Evolutionary conservation across 805 yeast genomes (phyloP).

Genomic region (Zygosaccharomyces kombuchaensis): DNA sequence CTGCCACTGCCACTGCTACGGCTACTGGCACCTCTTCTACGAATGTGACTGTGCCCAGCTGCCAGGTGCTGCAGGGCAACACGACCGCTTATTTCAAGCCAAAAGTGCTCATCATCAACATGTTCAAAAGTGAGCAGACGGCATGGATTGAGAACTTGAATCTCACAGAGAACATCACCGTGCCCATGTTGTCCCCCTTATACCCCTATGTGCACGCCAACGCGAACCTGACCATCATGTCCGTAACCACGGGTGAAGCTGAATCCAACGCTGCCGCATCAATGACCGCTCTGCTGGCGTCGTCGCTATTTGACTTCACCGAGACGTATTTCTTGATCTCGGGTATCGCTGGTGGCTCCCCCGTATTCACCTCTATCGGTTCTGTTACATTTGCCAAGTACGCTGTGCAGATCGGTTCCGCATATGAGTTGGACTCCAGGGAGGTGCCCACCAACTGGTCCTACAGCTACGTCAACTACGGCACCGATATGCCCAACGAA

Average conservation of each 20-base stretch:
- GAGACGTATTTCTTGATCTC: conserved; percentile 59
- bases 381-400: conserved; percentile 56
- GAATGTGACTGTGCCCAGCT: not conserved
- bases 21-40: not conserved
- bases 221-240: conserved; percentile 50
- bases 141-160: conserved; percentile 50
- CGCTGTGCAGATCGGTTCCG: conserved; percentile 58
- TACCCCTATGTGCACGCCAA: conserved; percentile 57
- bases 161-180: conserved; percentile 49
- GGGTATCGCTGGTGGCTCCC: conserved; percentile 66
- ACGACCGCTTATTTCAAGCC: conserved; percentile 37
- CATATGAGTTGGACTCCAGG: conserved; percentile 53
- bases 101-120: conserved; percentile 49
- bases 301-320: conserved; percentile 52
- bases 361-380: conserved; percentile 51
- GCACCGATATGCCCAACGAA: conserved; percentile 44
- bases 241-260: conserved; percentile 64
- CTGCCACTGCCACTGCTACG: conserved; percentile 1
- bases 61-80: not conserved
- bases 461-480: conserved; percentile 55
- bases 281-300: conserved; percentile 49
- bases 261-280: conserved; percentile 64
- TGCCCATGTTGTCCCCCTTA: conserved; percentile 63
- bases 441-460: conserved; percentile 52
- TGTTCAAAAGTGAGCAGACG: conserved; percentile 50